Conservation (phyloP, 805 yeast genomes). For the Nakazawaea populi region DNA sequence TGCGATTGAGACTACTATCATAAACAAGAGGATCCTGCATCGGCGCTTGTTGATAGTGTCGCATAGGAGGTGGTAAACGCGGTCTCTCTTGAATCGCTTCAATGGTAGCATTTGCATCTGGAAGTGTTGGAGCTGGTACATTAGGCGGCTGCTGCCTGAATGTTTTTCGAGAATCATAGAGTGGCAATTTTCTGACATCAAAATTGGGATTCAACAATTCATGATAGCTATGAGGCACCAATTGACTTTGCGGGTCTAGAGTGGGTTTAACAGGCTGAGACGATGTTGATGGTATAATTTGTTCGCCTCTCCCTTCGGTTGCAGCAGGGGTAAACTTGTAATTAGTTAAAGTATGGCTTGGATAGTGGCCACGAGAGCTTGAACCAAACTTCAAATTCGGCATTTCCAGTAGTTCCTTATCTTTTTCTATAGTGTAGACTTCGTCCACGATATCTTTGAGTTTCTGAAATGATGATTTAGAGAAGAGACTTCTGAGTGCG, state of each 20-base stretch:
- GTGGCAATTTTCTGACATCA: neutral
- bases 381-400: too few relatives aligned
- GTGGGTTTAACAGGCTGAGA: neutral
- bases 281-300: neutral
- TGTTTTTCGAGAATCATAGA: neutral
- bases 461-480: neutral
- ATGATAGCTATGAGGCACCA: neutral
- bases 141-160: neutral
- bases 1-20: too few relatives aligned
- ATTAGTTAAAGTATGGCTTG: too few relatives aligned
- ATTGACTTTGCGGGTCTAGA: neutral
- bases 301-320: neutral
- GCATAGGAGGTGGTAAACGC: neutral
- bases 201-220: neutral
- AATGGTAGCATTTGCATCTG: neutral
- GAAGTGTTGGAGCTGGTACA: neutral
- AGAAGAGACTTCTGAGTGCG: neutral
- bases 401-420: neutral
- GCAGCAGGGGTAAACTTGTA: too few relatives aligned
- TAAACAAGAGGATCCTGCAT: neutral
- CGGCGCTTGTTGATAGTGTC: neutral
- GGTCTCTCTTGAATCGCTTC: neutral
- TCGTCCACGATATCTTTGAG: conserved; percentile 8
- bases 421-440: neutral
- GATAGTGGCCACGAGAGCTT: too few relatives aligned